Percentiles rank a stretch among this genome's conserved stretches.
These are phyloP conservation scores for Quercus variabilis DNA, from an alignment of 306 rosid species.

Conservation along the genomic window DNA sequence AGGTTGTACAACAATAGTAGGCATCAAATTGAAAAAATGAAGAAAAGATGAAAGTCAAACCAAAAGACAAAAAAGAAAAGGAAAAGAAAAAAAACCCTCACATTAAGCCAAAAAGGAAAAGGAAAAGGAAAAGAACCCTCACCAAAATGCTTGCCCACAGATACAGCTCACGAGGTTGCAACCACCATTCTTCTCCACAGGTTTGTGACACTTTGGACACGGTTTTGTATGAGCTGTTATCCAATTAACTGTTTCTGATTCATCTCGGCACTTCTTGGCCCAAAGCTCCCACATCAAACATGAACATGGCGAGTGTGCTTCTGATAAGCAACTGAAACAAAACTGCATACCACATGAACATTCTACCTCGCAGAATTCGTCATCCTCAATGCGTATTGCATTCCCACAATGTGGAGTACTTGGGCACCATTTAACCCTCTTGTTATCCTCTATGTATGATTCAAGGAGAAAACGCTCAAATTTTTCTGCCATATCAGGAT, in stretches of 20 bases:
- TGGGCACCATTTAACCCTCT: slow-evolving; percentile 95
- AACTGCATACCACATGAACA: slow-evolving; percentile 90
- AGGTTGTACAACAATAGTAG: not conserved
- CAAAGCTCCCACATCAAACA: slow-evolving; percentile 96
- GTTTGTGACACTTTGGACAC: slow-evolving; percentile 94
- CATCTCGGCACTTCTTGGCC: slow-evolving; percentile 88
- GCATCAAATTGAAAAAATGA: not conserved
- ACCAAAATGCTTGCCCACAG: slow-evolving; percentile 98
- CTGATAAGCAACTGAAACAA: slow-evolving; percentile 76
- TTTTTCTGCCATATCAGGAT: slow-evolving; percentile 74
- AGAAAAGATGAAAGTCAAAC: not conserved
- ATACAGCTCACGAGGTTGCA: slow-evolving; percentile 96
- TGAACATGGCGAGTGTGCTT: slow-evolving; percentile 97
- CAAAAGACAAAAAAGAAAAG: not conserved
- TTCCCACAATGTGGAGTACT: slow-evolving; percentile 94
- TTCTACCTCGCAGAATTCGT: slow-evolving; percentile 79
- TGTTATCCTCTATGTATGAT: slow-evolving; percentile 94
- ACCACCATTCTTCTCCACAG: slow-evolving; percentile 98
- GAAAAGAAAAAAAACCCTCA: not conserved
- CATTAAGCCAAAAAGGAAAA: not conserved
- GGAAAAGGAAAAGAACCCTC: slow-evolving; percentile 17
- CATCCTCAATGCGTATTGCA: slow-evolving; percentile 86
- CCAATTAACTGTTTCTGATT: slow-evolving; percentile 99
- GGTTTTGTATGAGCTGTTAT: slow-evolving; percentile 92
- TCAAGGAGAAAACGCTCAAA: slow-evolving; percentile 93